Evolutionary conservation across 768 basidiomycete genomes (phyloP).

Genomic region (Amanita rubescens): DNA sequence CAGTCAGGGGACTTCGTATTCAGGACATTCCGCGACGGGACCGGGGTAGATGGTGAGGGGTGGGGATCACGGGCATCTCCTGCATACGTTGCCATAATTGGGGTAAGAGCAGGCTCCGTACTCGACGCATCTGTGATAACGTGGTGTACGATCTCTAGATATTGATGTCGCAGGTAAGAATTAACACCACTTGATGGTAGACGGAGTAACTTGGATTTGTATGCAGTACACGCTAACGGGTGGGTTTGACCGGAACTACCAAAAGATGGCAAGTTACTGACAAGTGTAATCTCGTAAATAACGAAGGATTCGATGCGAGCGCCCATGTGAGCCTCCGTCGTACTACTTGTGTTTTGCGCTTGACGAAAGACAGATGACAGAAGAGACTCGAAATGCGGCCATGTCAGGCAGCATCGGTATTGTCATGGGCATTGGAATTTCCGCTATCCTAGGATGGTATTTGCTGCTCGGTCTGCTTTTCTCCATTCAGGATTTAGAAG

Average conservation of each 20-base stretch:
- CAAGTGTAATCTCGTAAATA: neutral
- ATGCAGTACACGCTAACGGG: slow-evolving; percentile 60
- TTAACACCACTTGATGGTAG: neutral
- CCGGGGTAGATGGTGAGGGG: slow-evolving; percentile 42
- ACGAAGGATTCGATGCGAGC: slow-evolving; percentile 63
- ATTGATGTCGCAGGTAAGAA: slow-evolving; percentile 54
- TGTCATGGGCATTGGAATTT: slow-evolving; percentile 64
- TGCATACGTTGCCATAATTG: slow-evolving; percentile 65
- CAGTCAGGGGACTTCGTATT: slow-evolving; percentile 69
- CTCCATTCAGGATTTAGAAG: slow-evolving; percentile 64
- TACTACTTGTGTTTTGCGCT: neutral
- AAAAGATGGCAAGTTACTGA: neutral
- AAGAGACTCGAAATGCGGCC: slow-evolving; percentile 66
- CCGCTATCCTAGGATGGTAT: slow-evolving; percentile 70
- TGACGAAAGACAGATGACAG: slow-evolving; percentile 48
- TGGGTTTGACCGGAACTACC: slow-evolving; percentile 15
- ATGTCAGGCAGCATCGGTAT: slow-evolving; percentile 65
- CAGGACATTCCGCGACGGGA: slow-evolving; percentile 60
- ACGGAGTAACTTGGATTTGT: neutral
- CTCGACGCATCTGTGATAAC: neutral
- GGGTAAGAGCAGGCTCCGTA: slow-evolving; percentile 25
- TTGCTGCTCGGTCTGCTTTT: slow-evolving; percentile 65
- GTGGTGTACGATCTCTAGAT: slow-evolving; percentile 26
- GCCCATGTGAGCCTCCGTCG: slow-evolving; percentile 42
- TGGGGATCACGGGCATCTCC: slow-evolving; percentile 64